Base-by-base conservation (phyloP, 192 early-diverging fungal genomes). In the Coemansia sp. region DNA sequence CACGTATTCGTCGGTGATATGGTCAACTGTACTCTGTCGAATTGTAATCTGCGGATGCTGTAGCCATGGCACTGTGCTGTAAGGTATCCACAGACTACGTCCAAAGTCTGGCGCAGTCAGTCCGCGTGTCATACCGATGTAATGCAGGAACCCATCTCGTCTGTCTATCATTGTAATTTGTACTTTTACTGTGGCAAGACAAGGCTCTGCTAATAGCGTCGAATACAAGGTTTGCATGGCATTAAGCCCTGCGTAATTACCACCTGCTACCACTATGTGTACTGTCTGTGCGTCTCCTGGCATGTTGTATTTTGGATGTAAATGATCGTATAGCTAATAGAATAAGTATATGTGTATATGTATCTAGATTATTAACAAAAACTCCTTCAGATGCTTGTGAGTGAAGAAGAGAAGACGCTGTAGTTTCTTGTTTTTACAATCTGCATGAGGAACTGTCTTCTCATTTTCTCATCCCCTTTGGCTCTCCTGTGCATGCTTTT, bases 81-180 rank as follows among this genome's bases (percentile, higher is more conserved):
- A 88, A 24, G 84, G 83, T 32, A 86, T 75, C 64, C 83, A 76
- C n/a, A 88, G 65, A 24, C 68, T 44, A 4, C 61, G 31, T 28
- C 84, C 87, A 50, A 73, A 83, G 19, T 79, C 75, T 21, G 73
- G 68, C 38, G 82, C 70, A 12, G 76, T 73, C 49, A 76, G 62
- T 1, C 76, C 71, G 10, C 85, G 82, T 2, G 81, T 74, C 12
- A 78, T 78, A 0, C 77, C 87, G 5, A 87, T 69, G 18, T 55
- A 68, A 68, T 88, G 84, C 52, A 83, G 74, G 34, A 85, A 84
- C 54, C 86, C 84, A 54, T 78, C 66, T 56, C 74, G 75, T 30
- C 71, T 66, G 68, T 88, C 85, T 8, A 88, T 78, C 5, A 87
- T 58, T 7, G 85, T 83, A 3, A 88, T 78, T 18, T 73, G 73